These are phyloP conservation scores for Asclepias syriaca DNA, from an alignment of 257 asterid species.

Conservation along the genomic window DNA sequence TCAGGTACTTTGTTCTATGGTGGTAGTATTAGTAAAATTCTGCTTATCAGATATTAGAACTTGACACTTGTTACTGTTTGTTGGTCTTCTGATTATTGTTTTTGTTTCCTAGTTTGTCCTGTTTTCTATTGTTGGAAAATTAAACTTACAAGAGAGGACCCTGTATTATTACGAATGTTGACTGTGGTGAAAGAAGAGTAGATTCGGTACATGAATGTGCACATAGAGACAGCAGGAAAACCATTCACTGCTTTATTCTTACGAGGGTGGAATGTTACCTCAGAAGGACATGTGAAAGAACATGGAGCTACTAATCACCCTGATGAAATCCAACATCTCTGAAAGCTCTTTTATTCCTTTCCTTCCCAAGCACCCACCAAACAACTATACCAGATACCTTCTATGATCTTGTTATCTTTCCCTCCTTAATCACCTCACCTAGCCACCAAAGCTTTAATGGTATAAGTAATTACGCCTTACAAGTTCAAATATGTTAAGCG, in stretches of 20 bases:
- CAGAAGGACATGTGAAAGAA: not conserved
- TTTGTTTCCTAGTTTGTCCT: not conserved
- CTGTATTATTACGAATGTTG: not conserved
- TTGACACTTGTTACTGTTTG: not conserved
- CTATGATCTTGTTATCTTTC: not conserved
- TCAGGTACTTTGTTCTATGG: not conserved
- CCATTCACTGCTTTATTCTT: not conserved
- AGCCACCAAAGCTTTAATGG: not conserved
- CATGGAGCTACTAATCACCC: not conserved
- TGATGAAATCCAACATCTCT: not conserved
- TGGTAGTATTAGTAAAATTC: not conserved
- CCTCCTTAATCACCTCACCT: not conserved
- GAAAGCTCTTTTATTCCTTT: not conserved
- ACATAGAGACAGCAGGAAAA: not conserved
- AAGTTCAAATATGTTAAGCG: not conserved
- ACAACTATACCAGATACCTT: not conserved
- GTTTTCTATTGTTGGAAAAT: not conserved
- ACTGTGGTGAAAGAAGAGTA: not conserved
- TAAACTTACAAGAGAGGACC: not conserved
- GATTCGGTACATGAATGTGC: not conserved
- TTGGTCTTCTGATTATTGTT: not conserved
- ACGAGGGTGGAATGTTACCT: not conserved
- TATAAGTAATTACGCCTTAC: not conserved
- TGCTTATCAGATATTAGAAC: conserved; percentile 2
- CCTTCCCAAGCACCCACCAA: not conserved